Base-by-base conservation (phyloP, 169 alveolate genomes). In the Miamiensis avidus region DNA sequence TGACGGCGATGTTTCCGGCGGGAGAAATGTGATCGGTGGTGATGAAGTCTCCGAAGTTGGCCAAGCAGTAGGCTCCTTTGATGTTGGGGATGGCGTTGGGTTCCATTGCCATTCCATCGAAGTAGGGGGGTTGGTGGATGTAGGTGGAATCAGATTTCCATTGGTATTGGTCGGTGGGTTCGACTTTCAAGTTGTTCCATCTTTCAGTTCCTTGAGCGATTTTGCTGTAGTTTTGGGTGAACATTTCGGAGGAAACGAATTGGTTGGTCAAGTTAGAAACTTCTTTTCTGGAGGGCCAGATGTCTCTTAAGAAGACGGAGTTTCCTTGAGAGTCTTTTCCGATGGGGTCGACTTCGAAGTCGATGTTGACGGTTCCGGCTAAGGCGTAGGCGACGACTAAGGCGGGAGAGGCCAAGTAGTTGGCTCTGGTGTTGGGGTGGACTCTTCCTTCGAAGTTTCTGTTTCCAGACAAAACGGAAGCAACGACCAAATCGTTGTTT, bases 21-120 rank as follows among this genome's bases (percentile, higher is more conserved):
- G 99, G 99, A 30, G 99, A 97, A 49, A 98, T 98, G 91, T 98
- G 99, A 92, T 98, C 99, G 28, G 99, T 98, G 31, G 99, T 98
- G 76, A 98, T 97, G 34, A 99, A 96, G 83, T 98, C 99, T 31
- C 99, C 99, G 73, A 95, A 84, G 34, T 94, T 93, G n/a, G 93
- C 88, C 32, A 97, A 91, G 83, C 95, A 91, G 82, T 92, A 95
- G 92, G 94, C 98, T 82, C 82, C 91, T 83, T 82, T 87, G 0
- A 98, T 97, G 81, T 94, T 90, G 31, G 85, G 81, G n/a, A 96
- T 91, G 20, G 83, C 74, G 31, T 87, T 91, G 49, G 85, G 92
- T 65, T 84, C 92, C 49, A 86, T 74, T 15, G 84, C 76, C 86
- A 91, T 88, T n/a, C 89, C 94, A 85, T 96, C 83, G 93, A 98